Percentiles rank a stretch among this genome's conserved stretches.
These are phyloP conservation scores for Drechslerella dactyloides DNA, from an alignment of 2,329 filamentous ascomycete genomes.

Conservation along the genomic window DNA sequence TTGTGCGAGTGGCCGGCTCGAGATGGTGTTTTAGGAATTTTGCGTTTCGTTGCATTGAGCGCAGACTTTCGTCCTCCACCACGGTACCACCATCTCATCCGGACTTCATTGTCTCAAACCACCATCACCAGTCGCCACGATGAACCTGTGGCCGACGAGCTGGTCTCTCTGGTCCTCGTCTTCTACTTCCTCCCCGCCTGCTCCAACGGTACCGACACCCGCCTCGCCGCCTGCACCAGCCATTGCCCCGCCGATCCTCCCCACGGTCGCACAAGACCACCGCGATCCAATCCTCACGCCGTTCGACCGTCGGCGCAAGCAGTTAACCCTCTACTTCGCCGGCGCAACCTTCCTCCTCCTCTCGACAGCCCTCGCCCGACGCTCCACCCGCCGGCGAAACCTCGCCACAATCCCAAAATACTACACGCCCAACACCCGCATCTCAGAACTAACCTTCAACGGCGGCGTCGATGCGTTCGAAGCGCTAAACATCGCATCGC, in stretches of 20 bases:
- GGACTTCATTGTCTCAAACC: neutral
- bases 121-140: constrained; percentile 17
- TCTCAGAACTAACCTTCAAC: constrained; percentile 64
- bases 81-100: neutral
- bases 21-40: too few relatives aligned
- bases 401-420: constrained; percentile 69
- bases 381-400: constrained; percentile 69
- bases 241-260: constrained; percentile 11
- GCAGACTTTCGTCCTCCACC: neutral
- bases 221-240: constrained; percentile 8
- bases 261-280: constrained; percentile 19
- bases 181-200: constrained; percentile 1
- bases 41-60: too few relatives aligned
- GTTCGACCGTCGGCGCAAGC: constrained; percentile 64
- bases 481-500: constrained; percentile 82
- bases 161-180: constrained; percentile 36
- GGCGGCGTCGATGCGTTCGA: constrained; percentile 77
- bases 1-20: neutral
- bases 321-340: constrained; percentile 73
- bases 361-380: constrained; percentile 73
- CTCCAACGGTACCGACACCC: constrained; percentile 2
- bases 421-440: constrained; percentile 69
- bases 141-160: constrained; percentile 38
- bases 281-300: constrained; percentile 45
- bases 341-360: constrained; percentile 77